Percentiles rank a stretch among this genome's conserved stretches.
Evolutionary conservation across 2,329 filamentous ascomycete genomes (phyloP).

Genomic region (Ophiostoma perfectum): DNA sequence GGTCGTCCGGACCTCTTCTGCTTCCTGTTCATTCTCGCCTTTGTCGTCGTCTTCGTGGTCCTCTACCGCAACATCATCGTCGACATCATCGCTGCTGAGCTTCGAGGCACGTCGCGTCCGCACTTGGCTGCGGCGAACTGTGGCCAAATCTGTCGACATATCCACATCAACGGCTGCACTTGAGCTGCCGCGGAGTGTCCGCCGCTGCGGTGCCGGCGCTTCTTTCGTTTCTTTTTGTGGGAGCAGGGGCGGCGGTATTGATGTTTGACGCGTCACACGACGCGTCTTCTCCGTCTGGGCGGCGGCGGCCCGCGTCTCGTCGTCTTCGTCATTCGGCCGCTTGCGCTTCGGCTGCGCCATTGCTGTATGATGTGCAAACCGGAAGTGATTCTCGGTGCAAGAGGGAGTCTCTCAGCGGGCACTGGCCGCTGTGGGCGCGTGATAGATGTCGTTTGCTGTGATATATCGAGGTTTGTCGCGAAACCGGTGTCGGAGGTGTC

Average conservation of each 20-base stretch:
- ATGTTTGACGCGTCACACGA: constrained; percentile 35
- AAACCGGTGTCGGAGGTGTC: not conserved
- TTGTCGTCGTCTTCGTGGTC: not conserved
- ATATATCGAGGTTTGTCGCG: not conserved
- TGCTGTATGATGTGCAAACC: not conserved
- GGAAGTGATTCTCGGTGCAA: not conserved
- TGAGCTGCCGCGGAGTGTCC: not conserved
- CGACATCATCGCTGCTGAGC: constrained; percentile 3
- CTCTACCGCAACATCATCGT: constrained; percentile 2
- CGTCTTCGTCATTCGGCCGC: constrained; percentile 27
- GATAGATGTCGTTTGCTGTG: not conserved
- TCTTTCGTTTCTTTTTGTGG: not conserved
- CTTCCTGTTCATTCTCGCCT: not conserved
- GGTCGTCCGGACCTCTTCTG: not conserved
- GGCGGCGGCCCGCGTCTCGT: constrained; percentile 5
- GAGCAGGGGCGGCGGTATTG: constrained; percentile 32
- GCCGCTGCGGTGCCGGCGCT: constrained; percentile 28
- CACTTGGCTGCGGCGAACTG: not conserved
- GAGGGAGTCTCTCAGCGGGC: not conserved
- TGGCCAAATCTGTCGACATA: not conserved
- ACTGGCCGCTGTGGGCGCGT: not conserved
- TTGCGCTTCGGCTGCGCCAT: constrained; percentile 35
- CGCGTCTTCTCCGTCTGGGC: constrained; percentile 25
- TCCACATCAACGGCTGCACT: not conserved
- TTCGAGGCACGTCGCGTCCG: not conserved